phyloP scores from a whole-genome alignment of 768 basidiomycete genomes.

The Harrya chromipes region DNA sequence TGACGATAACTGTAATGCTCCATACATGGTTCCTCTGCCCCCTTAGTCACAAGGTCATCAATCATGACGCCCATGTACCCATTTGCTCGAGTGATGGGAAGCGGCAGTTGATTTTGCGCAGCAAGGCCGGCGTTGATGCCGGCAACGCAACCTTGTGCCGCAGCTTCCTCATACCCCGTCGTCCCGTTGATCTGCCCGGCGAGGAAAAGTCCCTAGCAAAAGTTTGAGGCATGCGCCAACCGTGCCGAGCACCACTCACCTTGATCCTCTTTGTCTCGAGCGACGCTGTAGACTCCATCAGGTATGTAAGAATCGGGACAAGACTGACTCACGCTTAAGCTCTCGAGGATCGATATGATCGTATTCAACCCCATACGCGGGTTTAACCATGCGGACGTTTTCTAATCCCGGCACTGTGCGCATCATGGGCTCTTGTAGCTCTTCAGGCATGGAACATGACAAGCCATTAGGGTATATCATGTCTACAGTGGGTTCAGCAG shows the following conservation, averaged over 20 bases:
- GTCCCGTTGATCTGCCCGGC: slow-evolving; percentile 93
- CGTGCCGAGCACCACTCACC: slow-evolving; percentile 32
- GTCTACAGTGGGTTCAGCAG: slow-evolving; percentile 41
- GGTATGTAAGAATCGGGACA: not conserved
- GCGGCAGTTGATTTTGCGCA: slow-evolving; percentile 50
- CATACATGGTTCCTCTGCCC: slow-evolving; percentile 87
- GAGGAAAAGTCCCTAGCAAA: slow-evolving; percentile 68
- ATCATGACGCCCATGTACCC: slow-evolving; percentile 90
- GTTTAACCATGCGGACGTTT: slow-evolving; percentile 76
- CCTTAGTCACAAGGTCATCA: slow-evolving; percentile 85
- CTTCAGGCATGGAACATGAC: slow-evolving; percentile 84
- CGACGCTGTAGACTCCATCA: slow-evolving; percentile 47
- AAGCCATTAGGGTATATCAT: slow-evolving; percentile 89
- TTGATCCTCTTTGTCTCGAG: slow-evolving; percentile 83
- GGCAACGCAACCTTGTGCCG: slow-evolving; percentile 84
- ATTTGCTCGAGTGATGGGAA: slow-evolving; percentile 78
- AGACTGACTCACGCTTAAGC: slow-evolving; percentile 54
- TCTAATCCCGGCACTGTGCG: slow-evolving; percentile 83
- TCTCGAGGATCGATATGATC: slow-evolving; percentile 88
- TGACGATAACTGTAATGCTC: not conserved
- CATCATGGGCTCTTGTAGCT: slow-evolving; percentile 80
- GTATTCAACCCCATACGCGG: slow-evolving; percentile 93
- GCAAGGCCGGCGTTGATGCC: slow-evolving; percentile 85
- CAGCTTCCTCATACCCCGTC: slow-evolving; percentile 94
- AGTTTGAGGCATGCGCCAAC: not conserved